These are phyloP conservation scores for Eucalyptus sp. DNA, from an alignment of 345 rosid species.

Conservation along the genomic window DNA sequence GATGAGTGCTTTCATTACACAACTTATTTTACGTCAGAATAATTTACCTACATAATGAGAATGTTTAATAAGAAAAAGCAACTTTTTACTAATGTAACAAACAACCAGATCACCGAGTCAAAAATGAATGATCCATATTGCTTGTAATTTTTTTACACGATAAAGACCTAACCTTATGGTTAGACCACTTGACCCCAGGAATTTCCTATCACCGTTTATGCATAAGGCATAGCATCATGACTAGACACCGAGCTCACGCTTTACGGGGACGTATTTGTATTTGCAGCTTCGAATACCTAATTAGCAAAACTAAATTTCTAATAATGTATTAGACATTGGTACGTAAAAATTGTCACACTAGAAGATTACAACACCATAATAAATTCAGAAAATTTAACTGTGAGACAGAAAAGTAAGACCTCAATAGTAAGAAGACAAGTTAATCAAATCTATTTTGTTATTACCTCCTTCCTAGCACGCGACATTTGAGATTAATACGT, in stretches of 20 bases:
- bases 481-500: neutral
- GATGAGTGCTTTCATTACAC: too few relatives aligned
- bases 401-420: neutral
- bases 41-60: neutral
- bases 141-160: neutral
- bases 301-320: neutral
- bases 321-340: neutral
- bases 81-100: neutral
- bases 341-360: neutral
- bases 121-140: neutral
- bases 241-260: neutral
- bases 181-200: neutral
- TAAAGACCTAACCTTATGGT: neutral
- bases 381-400: neutral
- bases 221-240: neutral
- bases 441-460: neutral
- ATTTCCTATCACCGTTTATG: neutral
- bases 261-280: neutral
- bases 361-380: neutral
- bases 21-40: neutral
- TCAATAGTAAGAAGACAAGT: neutral
- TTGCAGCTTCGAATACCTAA: neutral
- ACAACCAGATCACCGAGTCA: neutral
- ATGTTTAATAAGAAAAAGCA: neutral
- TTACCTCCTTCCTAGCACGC: neutral